Evolutionary conservation across 257 asterid species (phyloP), one percentile per base, ranked within the genome.

Genomic region (Solanum habrochaites): DNA sequence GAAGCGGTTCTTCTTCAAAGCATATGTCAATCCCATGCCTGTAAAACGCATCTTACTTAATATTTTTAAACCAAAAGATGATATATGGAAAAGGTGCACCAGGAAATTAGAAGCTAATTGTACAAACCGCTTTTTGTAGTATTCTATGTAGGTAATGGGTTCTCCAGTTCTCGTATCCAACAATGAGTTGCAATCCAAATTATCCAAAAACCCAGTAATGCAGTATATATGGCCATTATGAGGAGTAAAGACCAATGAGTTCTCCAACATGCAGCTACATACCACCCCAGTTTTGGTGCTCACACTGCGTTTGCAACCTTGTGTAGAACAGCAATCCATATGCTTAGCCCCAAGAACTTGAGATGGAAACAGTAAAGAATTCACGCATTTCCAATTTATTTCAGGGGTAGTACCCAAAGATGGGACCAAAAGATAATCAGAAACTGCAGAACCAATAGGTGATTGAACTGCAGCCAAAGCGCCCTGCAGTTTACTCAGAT

Each of bases 371-470:
- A 31, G 66, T 78, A 88, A 91, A n/a, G 98, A 87, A 67, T 6
- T n/a, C 58, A 96, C 85, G 87, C 88, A 90, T 49, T 88, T 71
- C 98, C 98, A 96, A 82, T 95, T 93, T 27, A 95, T 85, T 12
- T 74, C 78, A 80, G 91, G 42, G 25, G 23, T 47, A 3, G 89
- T 67, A 62, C 86, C 83, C 25, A 86, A 35, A 86, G 90, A 85
- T 20, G 98, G 98, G 71, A 96, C 90, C 73, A 95, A 94, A 83
- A 96, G 98, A 91, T 94, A 96, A 86, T 93, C 91, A 72, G 90
- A 90, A 27, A 86, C 45, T 43, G 86, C 35, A 37, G 88, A 77
- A 71, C 86, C 92, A 45, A 83, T 85, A 74, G 32, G 77, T 45
- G 9, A 27, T 39, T 77, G 73, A 43, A 21, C 58, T 81, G 85